Evolutionary conservation across 176 grass and related monocot genomes (phyloP).

Genomic region (Bromus sterilis): DNA sequence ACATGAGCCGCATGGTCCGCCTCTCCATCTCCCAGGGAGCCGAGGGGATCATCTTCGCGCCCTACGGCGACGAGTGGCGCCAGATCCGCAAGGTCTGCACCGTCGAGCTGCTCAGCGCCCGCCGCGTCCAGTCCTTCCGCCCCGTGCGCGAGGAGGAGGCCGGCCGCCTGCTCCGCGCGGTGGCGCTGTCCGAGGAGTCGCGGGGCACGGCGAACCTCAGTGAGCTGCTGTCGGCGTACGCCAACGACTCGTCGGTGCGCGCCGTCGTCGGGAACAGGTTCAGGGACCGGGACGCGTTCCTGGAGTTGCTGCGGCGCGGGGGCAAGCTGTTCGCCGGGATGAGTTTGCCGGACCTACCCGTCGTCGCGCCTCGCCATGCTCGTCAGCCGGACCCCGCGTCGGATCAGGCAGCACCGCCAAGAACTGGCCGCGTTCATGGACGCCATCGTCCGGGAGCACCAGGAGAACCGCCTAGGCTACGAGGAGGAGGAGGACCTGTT

Average conservation of each 20-base stretch:
- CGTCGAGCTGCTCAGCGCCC: conserved; percentile 13
- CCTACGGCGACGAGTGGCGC: conserved; percentile 19
- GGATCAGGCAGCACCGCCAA: background rate
- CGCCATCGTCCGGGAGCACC: conserved; percentile 19
- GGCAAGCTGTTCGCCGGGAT: conserved; percentile 13
- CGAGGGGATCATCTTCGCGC: conserved; percentile 14
- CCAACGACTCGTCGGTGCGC: conserved; percentile 5
- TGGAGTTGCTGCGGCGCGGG: background rate
- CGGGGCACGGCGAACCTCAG: background rate
- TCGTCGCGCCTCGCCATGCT: conserved; percentile 22
- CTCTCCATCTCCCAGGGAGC: background rate
- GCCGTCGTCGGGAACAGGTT: conserved; percentile 6
- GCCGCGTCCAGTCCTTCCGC: background rate
- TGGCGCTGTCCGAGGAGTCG: background rate
- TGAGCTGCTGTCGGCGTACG: background rate
- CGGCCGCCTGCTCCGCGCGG: background rate
- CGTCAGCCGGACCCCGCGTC: background rate
- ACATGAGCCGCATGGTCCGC: background rate
- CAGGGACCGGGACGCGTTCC: background rate
- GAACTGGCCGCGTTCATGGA: background rate
- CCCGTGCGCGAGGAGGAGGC: background rate
- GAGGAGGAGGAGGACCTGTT: conserved; percentile 33
- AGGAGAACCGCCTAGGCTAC: background rate
- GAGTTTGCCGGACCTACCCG: conserved; percentile 36
- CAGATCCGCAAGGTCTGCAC: conserved; percentile 13